These are phyloP conservation scores for Paraglomus brasilianum DNA, from an alignment of 192 early-diverging fungal species.

Conservation along the genomic window DNA sequence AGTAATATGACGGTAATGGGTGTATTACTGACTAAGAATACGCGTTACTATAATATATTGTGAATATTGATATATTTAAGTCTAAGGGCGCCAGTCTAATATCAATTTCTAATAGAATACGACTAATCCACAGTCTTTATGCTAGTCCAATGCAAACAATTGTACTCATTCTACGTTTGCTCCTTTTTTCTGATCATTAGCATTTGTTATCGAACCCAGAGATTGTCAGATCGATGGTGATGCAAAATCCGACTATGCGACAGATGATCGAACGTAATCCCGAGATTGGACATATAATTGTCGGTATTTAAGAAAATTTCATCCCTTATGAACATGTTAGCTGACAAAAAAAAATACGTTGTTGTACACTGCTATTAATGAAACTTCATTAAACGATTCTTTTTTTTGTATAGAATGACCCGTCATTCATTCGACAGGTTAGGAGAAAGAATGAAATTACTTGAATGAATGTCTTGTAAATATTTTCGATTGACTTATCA, in stretches of 20 bases:
- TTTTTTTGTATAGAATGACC: constrained; percentile 43
- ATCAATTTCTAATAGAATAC: too few species aligned
- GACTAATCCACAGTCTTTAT: too few species aligned
- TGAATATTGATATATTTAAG: too few species aligned
- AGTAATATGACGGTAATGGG: too few species aligned
- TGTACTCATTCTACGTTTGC: too few species aligned
- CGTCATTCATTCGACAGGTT: constrained; percentile 59
- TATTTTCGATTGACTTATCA: background rate
- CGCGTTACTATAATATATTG: too few species aligned
- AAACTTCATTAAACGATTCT: background rate
- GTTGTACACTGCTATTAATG: background rate
- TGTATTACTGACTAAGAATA: too few species aligned
- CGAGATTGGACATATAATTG: constrained; percentile 59
- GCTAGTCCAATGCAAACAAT: too few species aligned
- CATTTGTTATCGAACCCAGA: constrained; percentile 50
- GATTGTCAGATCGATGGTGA: constrained; percentile 58
- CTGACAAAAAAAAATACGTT: too few species aligned
- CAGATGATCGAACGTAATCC: constrained; percentile 61
- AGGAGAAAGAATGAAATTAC: background rate
- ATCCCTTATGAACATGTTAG: background rate
- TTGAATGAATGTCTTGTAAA: background rate
- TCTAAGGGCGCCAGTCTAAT: too few species aligned
- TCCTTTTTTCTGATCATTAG: constrained; percentile 21
- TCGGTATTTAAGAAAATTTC: background rate
- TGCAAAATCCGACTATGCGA: constrained; percentile 59